Percentiles rank a stretch among this genome's conserved stretches.
phyloP scores from a whole-genome alignment of 805 yeast species.

The Candida loeiensis region DNA sequence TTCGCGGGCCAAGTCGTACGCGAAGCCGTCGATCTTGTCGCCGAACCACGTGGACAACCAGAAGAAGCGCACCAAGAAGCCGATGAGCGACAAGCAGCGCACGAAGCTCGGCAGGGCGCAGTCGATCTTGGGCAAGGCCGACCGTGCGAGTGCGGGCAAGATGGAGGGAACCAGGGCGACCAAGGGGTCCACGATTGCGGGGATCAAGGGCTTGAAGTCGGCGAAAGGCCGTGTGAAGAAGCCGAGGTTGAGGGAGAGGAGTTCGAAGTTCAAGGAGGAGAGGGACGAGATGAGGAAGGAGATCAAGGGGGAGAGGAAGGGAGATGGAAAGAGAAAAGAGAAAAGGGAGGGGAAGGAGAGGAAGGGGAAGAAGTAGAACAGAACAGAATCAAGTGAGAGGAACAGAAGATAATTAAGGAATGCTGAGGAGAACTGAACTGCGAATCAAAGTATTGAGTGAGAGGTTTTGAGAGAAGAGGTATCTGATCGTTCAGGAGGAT shows the following conservation, averaged over 20 bases:
- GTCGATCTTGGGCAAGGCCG: slow-evolving; percentile 73
- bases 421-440: neutral
- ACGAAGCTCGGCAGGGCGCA: slow-evolving; percentile 79
- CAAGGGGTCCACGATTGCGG: slow-evolving; percentile 59
- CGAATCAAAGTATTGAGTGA: neutral
- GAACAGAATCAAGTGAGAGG: neutral
- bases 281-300: slow-evolving; percentile 22
- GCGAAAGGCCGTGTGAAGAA: slow-evolving; percentile 44
- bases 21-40: slow-evolving; percentile 41
- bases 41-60: slow-evolving; percentile 41
- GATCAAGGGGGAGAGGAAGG: slow-evolving; percentile 11
- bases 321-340: neutral
- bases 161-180: slow-evolving; percentile 78
- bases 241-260: slow-evolving; percentile 56
- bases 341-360: neutral
- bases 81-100: slow-evolving; percentile 62
- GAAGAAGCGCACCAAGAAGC: slow-evolving; percentile 22
- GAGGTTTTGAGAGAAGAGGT: neutral
- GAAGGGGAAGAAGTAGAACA: neutral
- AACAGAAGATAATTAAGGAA: neutral
- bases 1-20: slow-evolving; percentile 47
- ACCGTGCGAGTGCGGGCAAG: slow-evolving; percentile 64
- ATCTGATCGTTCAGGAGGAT: no score
- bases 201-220: slow-evolving; percentile 53
- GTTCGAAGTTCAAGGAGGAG: slow-evolving; percentile 47